These are phyloP conservation scores for Carex arenaria DNA, from an alignment of 202 grass and related monocot species.

Conservation along the genomic window DNA sequence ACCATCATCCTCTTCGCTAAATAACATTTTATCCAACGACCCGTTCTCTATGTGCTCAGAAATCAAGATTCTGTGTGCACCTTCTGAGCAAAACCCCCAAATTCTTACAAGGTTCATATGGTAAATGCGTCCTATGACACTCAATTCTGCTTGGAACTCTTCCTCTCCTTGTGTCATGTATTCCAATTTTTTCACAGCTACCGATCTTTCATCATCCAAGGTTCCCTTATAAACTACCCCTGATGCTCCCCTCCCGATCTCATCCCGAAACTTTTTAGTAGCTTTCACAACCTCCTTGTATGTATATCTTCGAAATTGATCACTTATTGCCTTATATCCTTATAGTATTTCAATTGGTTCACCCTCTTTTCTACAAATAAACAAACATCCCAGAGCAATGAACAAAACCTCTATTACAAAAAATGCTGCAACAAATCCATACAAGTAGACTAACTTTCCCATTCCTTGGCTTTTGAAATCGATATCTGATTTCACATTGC, in stretches of 20 bases:
- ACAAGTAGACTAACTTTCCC: constrained; percentile 28
- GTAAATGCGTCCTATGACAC: constrained; percentile 19
- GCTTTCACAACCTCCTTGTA: constrained; percentile 37
- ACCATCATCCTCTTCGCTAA: neutral
- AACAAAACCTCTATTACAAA: constrained; percentile 42
- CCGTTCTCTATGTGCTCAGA: constrained; percentile 55
- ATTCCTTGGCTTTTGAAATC: neutral
- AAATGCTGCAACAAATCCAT: constrained; percentile 35
- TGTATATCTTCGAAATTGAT: constrained; percentile 42
- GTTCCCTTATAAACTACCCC: constrained; percentile 24
- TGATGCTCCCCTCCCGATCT: constrained; percentile 36
- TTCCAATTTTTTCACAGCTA: constrained; percentile 5
- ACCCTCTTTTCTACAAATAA: constrained; percentile 24
- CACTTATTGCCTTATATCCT: constrained; percentile 34
- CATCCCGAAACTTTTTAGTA: constrained; percentile 33
- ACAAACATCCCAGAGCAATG: constrained; percentile 44
- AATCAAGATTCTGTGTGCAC: constrained; percentile 43
- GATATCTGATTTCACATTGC: neutral
- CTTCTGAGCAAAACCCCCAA: constrained; percentile 53
- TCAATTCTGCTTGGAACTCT: constrained; percentile 28
- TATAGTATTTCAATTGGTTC: constrained; percentile 16
- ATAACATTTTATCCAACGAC: constrained; percentile 41
- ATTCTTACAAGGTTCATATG: constrained; percentile 46
- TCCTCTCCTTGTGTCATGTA: constrained; percentile 12
- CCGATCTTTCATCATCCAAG: neutral